These are phyloP conservation scores for Fusarium annulatum DNA, from an alignment of 2,329 filamentous ascomycete genomes.

Conservation along the genomic window DNA sequence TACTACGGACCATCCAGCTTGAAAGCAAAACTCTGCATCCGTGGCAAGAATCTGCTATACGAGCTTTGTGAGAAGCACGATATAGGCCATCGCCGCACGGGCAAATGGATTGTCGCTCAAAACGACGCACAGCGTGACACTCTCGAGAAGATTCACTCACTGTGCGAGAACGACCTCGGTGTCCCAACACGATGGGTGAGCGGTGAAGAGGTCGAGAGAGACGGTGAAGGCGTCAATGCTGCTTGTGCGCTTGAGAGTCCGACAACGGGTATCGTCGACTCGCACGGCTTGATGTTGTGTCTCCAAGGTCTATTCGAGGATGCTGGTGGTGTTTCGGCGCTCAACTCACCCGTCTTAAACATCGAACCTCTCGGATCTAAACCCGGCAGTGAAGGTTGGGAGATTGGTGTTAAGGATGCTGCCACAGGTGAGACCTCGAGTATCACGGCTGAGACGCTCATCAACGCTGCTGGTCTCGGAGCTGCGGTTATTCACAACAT, in stretches of 20 bases:
- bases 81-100: slow-evolving; percentile 79
- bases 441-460: slow-evolving; percentile 79
- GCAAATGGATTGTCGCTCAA: slow-evolving; percentile 97
- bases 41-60: slow-evolving; percentile 82
- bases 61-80: slow-evolving; percentile 73
- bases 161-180: slow-evolving; percentile 53
- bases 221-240: slow-evolving; percentile 82
- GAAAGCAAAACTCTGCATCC: slow-evolving; percentile 86
- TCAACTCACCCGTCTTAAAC: slow-evolving; percentile 72
- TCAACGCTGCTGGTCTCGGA: slow-evolving; percentile 88
- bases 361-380: slow-evolving; percentile 62
- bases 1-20: slow-evolving; percentile 84
- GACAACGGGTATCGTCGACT: slow-evolving; percentile 91
- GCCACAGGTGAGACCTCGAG: slow-evolving; percentile 60
- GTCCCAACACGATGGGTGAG: slow-evolving; percentile 80
- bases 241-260: slow-evolving; percentile 78
- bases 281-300: slow-evolving; percentile 84
- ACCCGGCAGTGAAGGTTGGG: slow-evolving; percentile 73
- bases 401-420: slow-evolving; percentile 66
- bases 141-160: slow-evolving; percentile 62
- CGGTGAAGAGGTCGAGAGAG: slow-evolving; percentile 66
- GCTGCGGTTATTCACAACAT: slow-evolving; percentile 84
- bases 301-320: slow-evolving; percentile 83
- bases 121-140: slow-evolving; percentile 74
- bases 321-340: slow-evolving; percentile 77